Evolutionary conservation across 108 stramenopile species (phyloP), one percentile per base, ranked within the genome.

Genomic region (Conticribra guillardii): DNA sequence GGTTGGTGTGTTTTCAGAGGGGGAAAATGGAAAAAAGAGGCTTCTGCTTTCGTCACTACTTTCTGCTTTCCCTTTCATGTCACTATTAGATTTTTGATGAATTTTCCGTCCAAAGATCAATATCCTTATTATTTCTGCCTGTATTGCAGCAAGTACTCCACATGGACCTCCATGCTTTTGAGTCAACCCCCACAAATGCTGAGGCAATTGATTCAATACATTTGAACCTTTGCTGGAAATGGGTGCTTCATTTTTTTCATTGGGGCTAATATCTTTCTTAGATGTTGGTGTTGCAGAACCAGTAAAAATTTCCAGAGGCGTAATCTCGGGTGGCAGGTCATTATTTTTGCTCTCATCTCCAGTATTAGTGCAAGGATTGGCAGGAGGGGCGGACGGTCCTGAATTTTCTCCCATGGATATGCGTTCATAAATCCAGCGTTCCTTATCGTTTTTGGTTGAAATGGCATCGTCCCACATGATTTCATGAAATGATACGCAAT

Each of bases 81-180:
- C 58, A n/a, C 32, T 17, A 23, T 61, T 22, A 31, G 26, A 24
- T 0, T 23, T 22, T 46, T 11, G 33, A 23, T 15, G 34, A 29
- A 48, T 18, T 26, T 17, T 32, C 44, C 59, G 69, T 8, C 89
- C 87, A 60, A 85, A 90, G 23, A 90, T 32, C 47, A 90, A 67
- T 17, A 87, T 52, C 27, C 81, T 66, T 44, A 96, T 57, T 47
- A 96, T 79, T 74, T 96, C 92, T 1, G 90, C 92, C 70, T 92
- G 91, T 17, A 94, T 64, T 1, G 89, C 85, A 1, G 96, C 92
- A 18, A 96, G 58, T 4, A 96, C 85, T 2, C 96, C 96, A 71
- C 96, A 96, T 7, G 96, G 96, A 3, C 96, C 96, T 32, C 96
- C 96, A 34, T 92, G 87, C 18, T 49, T 52, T 73, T 96, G 96